Base-by-base conservation (phyloP, 2,329 filamentous ascomycete genomes). In the Zymoseptoria tritici region DNA sequence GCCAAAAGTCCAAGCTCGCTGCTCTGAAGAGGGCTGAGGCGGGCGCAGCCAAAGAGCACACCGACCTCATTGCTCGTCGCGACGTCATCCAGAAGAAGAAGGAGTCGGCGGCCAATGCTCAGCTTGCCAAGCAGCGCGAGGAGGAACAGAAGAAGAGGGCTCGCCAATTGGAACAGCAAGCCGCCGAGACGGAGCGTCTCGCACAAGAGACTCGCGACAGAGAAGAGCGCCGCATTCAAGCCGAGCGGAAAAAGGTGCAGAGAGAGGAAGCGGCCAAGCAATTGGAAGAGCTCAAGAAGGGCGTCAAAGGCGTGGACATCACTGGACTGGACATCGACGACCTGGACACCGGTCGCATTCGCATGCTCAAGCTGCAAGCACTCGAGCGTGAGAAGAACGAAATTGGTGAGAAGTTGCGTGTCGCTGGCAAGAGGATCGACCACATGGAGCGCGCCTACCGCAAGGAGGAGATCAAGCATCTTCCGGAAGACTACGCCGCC, bases 321-420 rank as follows among this genome's bases (percentile, higher is more conserved):
- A 88, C 94, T 63, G 90, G 90, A 66, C 83, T 97, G 59, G 92
- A 97, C 76, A 90, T 87, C 75, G 91, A 91, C 76, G 77, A 80
- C 55, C 73, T 81, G 9, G 78, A 80, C 68, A 77, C 76, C 31
- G 71, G 72, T 55, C 87, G 88, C 65, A 89, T 99, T 68, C 92
- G 94, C 74, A 88, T 90, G 67, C 88, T 99, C 79, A 97, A 97
- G 82, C 84, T 99, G 60, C 89, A 90, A 62, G 93, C 96, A 77
- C 85, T 99, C 9, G 94, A 97, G 79, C 92, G 93, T 69, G 94
- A 97, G 81, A 99, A 97, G 87, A 96, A 93, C 72, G 91, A 94
- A 72, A 86, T 97, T 67, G 90, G 89, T 65, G 91, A 97, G 78
- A 91, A 89, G 74, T 85, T 97, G 57, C 88, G 91, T 70, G 85